Evolutionary conservation across 352 stramenopile species (phyloP), one percentile per base, ranked within the genome.

Genomic region (Bremia lactucae): DNA sequence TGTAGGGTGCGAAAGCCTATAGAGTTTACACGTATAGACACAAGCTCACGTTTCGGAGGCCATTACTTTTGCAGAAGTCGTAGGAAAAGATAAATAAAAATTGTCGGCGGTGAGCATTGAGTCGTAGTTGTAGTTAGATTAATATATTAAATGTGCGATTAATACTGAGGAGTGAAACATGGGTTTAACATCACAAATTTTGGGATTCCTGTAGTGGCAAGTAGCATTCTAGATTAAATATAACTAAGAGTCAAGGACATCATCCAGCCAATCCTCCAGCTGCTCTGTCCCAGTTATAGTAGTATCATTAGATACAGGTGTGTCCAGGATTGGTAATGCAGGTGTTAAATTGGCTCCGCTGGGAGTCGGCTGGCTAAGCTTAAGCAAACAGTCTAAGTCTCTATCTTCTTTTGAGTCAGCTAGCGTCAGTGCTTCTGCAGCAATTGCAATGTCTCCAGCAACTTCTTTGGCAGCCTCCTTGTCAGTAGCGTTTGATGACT

Each of bases 181-280:
- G n/a, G n/a, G n/a, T n/a, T n/a, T n/a, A n/a, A n/a, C n/a, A n/a
- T n/a, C n/a, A n/a, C n/a, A n/a, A n/a, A n/a, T n/a, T n/a, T n/a
- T n/a, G n/a, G n/a, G n/a, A n/a, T n/a, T n/a, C n/a, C n/a, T n/a
- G n/a, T n/a, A n/a, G n/a, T n/a, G n/a, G n/a, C n/a, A n/a, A n/a
- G n/a, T n/a, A n/a, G n/a, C n/a, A 35, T 31, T 42, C n/a, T 35
- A 21, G 26, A 25, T 44, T 22, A 45, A 31, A 25, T 43, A 22
- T 45, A 19, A 23, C 24, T 55, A 60, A 28, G 49, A 55, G 33
- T 59, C 71, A 21, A 87, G 42, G 3, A 87, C 57, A 26, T 83
- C 69, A 36, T 87, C 74, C 13, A 87, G 55, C 74, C 74, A 87
- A 2, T 82, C 69, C 51, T 87, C 74, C 6, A 84, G 56, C 22